phyloP scores from a whole-genome alignment of 2,329 filamentous ascomycete species.

The Ceratocystiopsis sp. region DNA sequence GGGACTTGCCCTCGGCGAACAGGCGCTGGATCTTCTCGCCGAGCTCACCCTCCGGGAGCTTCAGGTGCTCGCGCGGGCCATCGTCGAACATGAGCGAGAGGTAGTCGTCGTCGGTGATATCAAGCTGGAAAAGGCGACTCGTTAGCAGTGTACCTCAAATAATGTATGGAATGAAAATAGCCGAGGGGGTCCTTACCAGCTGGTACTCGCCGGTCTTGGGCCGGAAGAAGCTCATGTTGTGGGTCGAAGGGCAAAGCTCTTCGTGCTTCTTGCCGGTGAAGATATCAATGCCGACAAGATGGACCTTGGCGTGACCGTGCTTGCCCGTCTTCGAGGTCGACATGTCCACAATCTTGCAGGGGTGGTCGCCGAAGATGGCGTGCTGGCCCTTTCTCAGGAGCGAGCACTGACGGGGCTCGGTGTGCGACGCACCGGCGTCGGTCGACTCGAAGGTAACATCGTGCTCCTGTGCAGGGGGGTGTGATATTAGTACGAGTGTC shows the following conservation, averaged over 20 bases:
- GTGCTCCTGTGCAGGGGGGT: conserved; percentile 28
- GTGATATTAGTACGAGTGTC: not conserved
- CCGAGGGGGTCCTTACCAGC: conserved; percentile 50
- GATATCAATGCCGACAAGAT: conserved; percentile 94
- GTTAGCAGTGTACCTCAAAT: not conserved
- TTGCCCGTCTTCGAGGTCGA: conserved; percentile 99
- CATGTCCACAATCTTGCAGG: conserved; percentile 99
- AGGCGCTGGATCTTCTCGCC: conserved; percentile 73
- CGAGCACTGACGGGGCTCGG: conserved; percentile 98
- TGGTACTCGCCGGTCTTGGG: conserved; percentile 82
- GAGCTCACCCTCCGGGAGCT: conserved; percentile 76
- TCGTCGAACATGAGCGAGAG: conserved; percentile 83
- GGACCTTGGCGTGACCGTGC: conserved; percentile 99
- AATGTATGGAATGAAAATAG: conserved; percentile 12
- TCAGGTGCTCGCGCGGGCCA: conserved; percentile 91
- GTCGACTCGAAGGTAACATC: conserved; percentile 70
- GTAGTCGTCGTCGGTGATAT: conserved; percentile 87
- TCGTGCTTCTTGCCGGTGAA: conserved; percentile 99
- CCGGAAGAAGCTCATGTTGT: conserved; percentile 96
- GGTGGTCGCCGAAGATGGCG: conserved; percentile 96
- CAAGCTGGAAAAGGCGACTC: conserved; percentile 40
- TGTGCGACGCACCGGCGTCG: conserved; percentile 89
- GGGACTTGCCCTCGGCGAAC: conserved; percentile 75
- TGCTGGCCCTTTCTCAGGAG: conserved; percentile 98
- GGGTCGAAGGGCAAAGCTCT: conserved; percentile 95